Evolutionary conservation across 768 basidiomycete species (phyloP).

Genomic region (Lactarius hengduanensis): DNA sequence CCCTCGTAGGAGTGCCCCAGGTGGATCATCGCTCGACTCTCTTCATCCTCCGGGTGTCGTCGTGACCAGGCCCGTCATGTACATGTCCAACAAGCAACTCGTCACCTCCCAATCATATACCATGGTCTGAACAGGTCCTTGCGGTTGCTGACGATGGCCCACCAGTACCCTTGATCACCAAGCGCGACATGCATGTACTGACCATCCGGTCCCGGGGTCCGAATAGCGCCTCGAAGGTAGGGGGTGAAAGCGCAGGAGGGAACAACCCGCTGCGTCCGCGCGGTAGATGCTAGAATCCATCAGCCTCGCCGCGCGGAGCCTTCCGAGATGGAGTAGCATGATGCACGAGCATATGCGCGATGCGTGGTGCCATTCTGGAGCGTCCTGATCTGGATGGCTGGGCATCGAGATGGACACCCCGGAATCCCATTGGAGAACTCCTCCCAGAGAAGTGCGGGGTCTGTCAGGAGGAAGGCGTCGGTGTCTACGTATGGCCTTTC

Average conservation of each 20-base stretch:
- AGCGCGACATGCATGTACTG: conserved; percentile 46
- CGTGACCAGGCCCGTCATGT: conserved; percentile 43
- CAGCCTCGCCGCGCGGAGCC: conserved; percentile 43
- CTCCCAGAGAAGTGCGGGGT: conserved; percentile 48
- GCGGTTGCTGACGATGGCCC: conserved; percentile 48
- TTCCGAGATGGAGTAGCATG: conserved; percentile 49
- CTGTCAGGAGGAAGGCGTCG: conserved; percentile 49
- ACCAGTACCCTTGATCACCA: conserved; percentile 55
- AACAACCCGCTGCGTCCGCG: conserved; percentile 31
- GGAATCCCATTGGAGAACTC: conserved; percentile 39
- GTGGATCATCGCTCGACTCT: conserved; percentile 39
- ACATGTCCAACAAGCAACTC: conserved; percentile 49
- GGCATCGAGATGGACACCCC: conserved; percentile 44
- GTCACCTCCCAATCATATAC: conserved; percentile 50
- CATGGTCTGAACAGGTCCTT: conserved; percentile 44
- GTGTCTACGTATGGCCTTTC: conserved; percentile 50
- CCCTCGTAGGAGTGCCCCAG: conserved; percentile 45
- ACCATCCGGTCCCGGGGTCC: conserved; percentile 41
- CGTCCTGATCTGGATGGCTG: conserved; percentile 43
- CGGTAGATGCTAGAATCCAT: conserved; percentile 48
- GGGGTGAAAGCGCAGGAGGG: conserved; percentile 40
- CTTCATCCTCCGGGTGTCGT: conserved; percentile 39
- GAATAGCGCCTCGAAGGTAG: conserved; percentile 45
- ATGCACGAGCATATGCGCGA: conserved; percentile 48
- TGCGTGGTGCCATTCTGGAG: conserved; percentile 44